These are phyloP conservation scores for Pezicula radicicola DNA, from an alignment of 2,329 filamentous ascomycete genomes.

Conservation along the genomic window DNA sequence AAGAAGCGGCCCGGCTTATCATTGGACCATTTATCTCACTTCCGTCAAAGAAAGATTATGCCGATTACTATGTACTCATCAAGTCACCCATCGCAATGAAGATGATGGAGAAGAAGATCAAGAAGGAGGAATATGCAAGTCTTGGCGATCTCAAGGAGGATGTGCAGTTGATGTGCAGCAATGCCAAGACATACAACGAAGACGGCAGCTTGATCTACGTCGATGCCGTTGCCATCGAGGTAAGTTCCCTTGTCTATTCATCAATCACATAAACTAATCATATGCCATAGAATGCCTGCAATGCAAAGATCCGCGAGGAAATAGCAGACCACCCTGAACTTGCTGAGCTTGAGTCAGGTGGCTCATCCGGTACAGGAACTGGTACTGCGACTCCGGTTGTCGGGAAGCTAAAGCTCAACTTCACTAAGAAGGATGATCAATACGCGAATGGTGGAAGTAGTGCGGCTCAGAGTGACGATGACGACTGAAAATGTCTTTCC, in stretches of 20 bases:
- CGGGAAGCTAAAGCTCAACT: conserved; percentile 64
- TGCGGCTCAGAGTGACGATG: conserved; percentile 50
- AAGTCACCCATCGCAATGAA: conserved; percentile 94
- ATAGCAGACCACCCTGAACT: conserved; percentile 53
- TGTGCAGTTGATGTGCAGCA: conserved; percentile 79
- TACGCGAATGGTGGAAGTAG: conserved; percentile 38
- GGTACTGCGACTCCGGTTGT: conserved; percentile 64
- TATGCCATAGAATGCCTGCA: conserved; percentile 51
- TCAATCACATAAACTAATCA: conserved; percentile 29
- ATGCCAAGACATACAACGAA: conserved; percentile 95
- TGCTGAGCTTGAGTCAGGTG: conserved; percentile 44
- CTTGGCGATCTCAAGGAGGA: conserved; percentile 80
- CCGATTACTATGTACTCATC: conserved; percentile 95
- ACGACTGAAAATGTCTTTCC: conserved; percentile 25
- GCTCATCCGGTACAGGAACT: conserved; percentile 47
- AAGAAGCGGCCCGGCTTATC: conserved; percentile 69
- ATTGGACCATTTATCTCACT: conserved; percentile 94
- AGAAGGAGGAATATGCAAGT: conserved; percentile 87
- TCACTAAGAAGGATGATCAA: conserved; percentile 37
- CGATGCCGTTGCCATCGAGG: conserved; percentile 91
- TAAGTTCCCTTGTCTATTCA: conserved; percentile 42
- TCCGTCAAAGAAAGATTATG: conserved; percentile 83
- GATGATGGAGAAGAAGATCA: conserved; percentile 90
- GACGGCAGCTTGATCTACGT: conserved; percentile 88
- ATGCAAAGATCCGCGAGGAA: conserved; percentile 49